Percentiles rank a stretch among this genome's conserved stretches.
These are phyloP conservation scores for Hirschioporus abietinus DNA, from an alignment of 768 basidiomycete species.

Conservation along the genomic window DNA sequence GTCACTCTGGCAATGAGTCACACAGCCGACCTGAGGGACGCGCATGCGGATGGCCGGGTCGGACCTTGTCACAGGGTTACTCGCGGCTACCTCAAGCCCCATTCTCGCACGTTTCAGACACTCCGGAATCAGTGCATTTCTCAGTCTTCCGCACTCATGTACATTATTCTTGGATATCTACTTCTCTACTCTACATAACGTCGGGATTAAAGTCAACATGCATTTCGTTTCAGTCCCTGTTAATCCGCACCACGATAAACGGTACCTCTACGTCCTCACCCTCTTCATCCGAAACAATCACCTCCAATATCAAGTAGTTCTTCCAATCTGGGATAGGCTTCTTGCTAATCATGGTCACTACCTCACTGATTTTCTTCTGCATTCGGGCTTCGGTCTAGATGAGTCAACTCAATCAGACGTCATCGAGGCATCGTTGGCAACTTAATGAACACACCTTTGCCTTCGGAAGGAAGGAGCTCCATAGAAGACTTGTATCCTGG, in stretches of 20 bases:
- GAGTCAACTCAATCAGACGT: conserved; percentile 8
- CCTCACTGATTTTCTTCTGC: conserved; percentile 82
- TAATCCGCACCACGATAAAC: conserved; percentile 73
- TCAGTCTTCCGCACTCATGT: not conserved
- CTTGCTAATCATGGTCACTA: conserved; percentile 93
- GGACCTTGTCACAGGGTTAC: not conserved
- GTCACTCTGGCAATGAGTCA: not conserved
- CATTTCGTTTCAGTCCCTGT: conserved; percentile 14
- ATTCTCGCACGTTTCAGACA: not conserved
- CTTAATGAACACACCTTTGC: conserved; percentile 71
- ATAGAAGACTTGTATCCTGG: conserved; percentile 96
- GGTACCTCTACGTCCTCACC: conserved; percentile 96
- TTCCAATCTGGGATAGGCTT: conserved; percentile 82
- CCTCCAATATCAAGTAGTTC: conserved; percentile 85
- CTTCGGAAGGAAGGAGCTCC: conserved; percentile 89
- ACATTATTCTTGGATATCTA: not conserved
- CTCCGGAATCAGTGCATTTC: not conserved
- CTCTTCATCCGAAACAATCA: conserved; percentile 90
- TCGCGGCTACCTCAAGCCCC: not conserved
- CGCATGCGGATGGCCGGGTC: not conserved
- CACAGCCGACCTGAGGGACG: not conserved
- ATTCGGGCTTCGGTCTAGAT: conserved; percentile 82
- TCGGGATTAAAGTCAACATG: not conserved
- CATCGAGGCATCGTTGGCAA: conserved; percentile 5
- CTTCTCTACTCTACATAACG: not conserved